These are phyloP conservation scores for Mycena metata DNA, from an alignment of 768 basidiomycete genomes.

Conservation along the genomic window DNA sequence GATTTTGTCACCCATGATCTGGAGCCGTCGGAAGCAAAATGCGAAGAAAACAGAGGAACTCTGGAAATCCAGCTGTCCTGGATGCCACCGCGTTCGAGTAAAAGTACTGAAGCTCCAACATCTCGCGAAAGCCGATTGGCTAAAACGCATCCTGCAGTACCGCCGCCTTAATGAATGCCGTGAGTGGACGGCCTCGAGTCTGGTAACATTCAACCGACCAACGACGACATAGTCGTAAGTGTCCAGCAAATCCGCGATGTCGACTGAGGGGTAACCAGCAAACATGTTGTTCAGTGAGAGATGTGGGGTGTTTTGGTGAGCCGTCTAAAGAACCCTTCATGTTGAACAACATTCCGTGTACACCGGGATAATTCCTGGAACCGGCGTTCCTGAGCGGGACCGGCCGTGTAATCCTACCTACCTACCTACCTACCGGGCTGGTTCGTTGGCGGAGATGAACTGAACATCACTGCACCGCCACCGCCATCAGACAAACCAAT, in stretches of 20 bases:
- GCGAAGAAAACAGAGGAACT: slow-evolving; percentile 22
- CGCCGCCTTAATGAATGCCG: not conserved
- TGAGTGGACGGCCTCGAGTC: not conserved
- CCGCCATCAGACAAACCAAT: too few species aligned
- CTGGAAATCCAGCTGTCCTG: slow-evolving; percentile 4
- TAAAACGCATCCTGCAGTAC: slow-evolving; percentile 14
- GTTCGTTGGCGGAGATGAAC: too few species aligned
- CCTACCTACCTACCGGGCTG: too few species aligned
- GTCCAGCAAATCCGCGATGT: not conserved
- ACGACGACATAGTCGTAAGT: slow-evolving; percentile 9
- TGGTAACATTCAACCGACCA: not conserved
- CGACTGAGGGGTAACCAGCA: not conserved
- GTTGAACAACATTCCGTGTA: too few species aligned
- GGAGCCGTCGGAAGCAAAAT: slow-evolving; percentile 18
- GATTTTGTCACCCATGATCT: slow-evolving; percentile 13
- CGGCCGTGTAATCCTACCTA: too few species aligned
- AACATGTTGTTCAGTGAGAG: too few species aligned
- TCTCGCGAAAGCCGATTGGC: slow-evolving; percentile 14
- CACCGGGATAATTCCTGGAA: too few species aligned
- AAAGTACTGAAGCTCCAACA: slow-evolving; percentile 9
- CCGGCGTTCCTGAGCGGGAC: too few species aligned
- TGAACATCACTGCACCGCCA: too few species aligned
- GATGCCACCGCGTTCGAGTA: slow-evolving; percentile 14
- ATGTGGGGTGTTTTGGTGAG: too few species aligned
- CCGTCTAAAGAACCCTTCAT: too few species aligned